phyloP scores from a whole-genome alignment of 768 basidiomycete species.

The Pisolithus albus region DNA sequence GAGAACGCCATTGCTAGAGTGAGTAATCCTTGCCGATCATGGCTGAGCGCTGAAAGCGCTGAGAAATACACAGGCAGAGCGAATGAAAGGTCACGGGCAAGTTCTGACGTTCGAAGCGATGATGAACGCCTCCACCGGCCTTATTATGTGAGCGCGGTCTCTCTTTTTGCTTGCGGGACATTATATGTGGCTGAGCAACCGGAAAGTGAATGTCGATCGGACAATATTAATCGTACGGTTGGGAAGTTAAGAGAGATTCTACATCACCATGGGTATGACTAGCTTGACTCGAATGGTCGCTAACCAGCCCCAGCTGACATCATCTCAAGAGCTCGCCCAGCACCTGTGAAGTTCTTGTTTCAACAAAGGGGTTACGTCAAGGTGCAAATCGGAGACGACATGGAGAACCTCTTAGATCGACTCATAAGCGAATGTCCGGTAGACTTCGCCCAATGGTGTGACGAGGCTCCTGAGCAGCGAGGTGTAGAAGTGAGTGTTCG shows the following conservation, averaged over 20 bases:
- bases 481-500: constrained; percentile 28
- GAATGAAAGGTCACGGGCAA: constrained; percentile 43
- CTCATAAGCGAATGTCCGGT: constrained; percentile 37
- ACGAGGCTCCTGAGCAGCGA: constrained; percentile 26
- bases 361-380: constrained; percentile 46
- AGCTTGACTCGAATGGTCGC: neutral
- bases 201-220: constrained; percentile 52
- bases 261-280: constrained; percentile 38
- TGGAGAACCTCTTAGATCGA: constrained; percentile 32
- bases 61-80: constrained; percentile 34
- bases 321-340: constrained; percentile 46
- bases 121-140: constrained; percentile 48
- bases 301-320: neutral
- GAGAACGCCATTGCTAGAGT: constrained; percentile 56
- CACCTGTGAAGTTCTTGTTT: constrained; percentile 65
- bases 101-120: constrained; percentile 56
- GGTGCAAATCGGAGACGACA: constrained; percentile 33
- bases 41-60: neutral
- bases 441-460: constrained; percentile 37
- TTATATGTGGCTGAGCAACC: constrained; percentile 2
- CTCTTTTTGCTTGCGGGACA: neutral
- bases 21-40: constrained; percentile 1
- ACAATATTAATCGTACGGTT: constrained; percentile 58
- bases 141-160: constrained; percentile 48
- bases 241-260: constrained; percentile 50